A percentile compares a stretch with the other conserved stretches of the same genome.
Evolutionary conservation across 495 filamentous ascomycete species (phyloP).

Genomic region (Oidiodendron maius): DNA sequence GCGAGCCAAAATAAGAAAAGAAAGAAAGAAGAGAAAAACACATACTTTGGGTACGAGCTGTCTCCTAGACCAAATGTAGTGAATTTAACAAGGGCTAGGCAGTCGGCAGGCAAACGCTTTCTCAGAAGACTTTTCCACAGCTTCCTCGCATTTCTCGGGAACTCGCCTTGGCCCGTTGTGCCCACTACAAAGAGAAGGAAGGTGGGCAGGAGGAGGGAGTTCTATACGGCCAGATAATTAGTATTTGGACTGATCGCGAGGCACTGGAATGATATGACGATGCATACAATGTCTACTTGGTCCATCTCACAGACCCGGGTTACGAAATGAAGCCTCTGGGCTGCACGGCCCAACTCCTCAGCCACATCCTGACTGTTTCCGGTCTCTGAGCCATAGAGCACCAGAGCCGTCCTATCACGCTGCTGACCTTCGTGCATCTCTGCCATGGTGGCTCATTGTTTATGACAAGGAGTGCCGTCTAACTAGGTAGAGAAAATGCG

Average conservation of each 20-base stretch:
- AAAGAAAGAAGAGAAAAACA: too few species aligned
- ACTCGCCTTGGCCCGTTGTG: constrained; percentile 91
- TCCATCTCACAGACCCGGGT: constrained; percentile 74
- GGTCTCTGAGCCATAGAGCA: constrained; percentile 92
- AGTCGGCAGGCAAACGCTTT: constrained; percentile 67
- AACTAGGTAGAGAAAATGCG: too few species aligned
- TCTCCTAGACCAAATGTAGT: constrained; percentile 89
- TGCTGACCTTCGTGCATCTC: constrained; percentile 21
- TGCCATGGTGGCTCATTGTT: constrained; percentile 14
- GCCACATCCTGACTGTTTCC: constrained; percentile 89
- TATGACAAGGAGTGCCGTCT: too few species aligned
- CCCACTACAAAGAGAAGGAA: constrained; percentile 76
- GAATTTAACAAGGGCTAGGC: constrained; percentile 61
- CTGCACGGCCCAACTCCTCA: constrained; percentile 67
- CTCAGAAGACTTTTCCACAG: constrained; percentile 85
- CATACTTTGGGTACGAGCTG: constrained; percentile 83
- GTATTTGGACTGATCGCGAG: not conserved
- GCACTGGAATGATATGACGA: too few species aligned
- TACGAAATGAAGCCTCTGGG: constrained; percentile 69
- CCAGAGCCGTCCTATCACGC: constrained; percentile 54
- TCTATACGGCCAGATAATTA: constrained; percentile 27
- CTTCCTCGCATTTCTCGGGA: constrained; percentile 69
- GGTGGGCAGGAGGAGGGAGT: constrained; percentile 40
- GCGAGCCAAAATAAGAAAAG: too few species aligned
- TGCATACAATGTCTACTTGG: constrained; percentile 65